phyloP scores from a whole-genome alignment of 208 protist species.

The Herpetomonas samuelpessoai region DNA sequence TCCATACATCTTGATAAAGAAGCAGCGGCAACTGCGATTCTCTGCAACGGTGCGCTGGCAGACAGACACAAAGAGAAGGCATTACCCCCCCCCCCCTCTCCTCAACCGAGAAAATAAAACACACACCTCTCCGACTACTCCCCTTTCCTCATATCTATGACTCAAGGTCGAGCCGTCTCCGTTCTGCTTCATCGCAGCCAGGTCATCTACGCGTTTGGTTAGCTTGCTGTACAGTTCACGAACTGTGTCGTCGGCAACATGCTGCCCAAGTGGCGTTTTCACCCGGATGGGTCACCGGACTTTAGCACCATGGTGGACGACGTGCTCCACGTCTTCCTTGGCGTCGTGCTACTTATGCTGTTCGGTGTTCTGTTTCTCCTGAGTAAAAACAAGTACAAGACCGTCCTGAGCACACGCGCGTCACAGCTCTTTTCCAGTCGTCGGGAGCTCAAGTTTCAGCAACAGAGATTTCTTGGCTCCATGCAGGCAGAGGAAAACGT shows the following conservation, averaged over 20 bases:
- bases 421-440: slow-evolving; percentile 36
- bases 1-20: too few species aligned
- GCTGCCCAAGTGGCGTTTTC: neutral
- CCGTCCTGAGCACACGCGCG: slow-evolving; percentile 40
- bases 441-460: slow-evolving; percentile 21
- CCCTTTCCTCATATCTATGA: too few species aligned
- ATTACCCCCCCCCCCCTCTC: too few species aligned
- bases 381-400: slow-evolving; percentile 43
- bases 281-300: neutral
- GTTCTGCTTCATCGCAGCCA: too few species aligned
- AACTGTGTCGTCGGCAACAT: too few species aligned
- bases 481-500: slow-evolving; percentile 78
- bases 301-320: slow-evolving; percentile 21
- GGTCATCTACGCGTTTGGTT: slow-evolving; percentile 2
- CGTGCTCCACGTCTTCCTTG: slow-evolving; percentile 37
- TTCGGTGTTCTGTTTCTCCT: slow-evolving; percentile 40
- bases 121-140: too few species aligned
- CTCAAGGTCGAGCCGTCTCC: too few species aligned
- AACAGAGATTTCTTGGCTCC: slow-evolving; percentile 42
- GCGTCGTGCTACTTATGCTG: slow-evolving; percentile 29
- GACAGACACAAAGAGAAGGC: too few species aligned
- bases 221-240: too few species aligned
- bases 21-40: too few species aligned
- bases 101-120: too few species aligned
- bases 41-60: too few species aligned